phyloP scores from a whole-genome alignment of 768 basidiomycete species.

The Pulveroboletus sp. region DNA sequence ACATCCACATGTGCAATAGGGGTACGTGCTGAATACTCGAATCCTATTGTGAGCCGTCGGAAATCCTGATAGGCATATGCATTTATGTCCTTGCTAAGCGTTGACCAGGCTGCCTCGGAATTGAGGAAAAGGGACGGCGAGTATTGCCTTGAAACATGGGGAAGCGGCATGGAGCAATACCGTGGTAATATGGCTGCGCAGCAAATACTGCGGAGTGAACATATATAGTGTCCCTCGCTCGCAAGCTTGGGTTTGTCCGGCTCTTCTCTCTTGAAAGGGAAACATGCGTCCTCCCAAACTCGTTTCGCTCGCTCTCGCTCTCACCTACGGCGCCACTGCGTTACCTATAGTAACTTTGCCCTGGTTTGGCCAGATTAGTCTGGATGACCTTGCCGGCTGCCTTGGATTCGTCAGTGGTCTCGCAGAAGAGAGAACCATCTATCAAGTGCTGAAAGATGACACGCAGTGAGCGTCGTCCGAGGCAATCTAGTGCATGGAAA shows the following conservation, averaged over 20 bases:
- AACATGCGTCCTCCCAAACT: constrained; percentile 15
- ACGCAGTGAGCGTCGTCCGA: constrained; percentile 3
- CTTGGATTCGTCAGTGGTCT: constrained; percentile 1
- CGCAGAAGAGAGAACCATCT: constrained; percentile 6
- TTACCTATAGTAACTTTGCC: constrained; percentile 16
- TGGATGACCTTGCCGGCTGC: constrained; percentile 9
- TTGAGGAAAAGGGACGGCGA: not conserved
- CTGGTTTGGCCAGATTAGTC: constrained; percentile 22
- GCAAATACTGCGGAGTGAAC: constrained; percentile 7
- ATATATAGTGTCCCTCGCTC: not conserved
- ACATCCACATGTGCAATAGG: not conserved
- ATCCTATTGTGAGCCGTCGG: not conserved
- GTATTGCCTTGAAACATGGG: not conserved
- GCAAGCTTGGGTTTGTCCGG: not conserved
- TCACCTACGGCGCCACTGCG: constrained; percentile 12
- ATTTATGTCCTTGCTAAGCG: not conserved
- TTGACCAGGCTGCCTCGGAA: not conserved
- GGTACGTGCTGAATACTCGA: not conserved
- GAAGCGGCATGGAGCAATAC: not conserved
- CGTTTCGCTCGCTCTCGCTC: constrained; percentile 11
- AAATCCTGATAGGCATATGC: not conserved
- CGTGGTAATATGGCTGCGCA: not conserved
- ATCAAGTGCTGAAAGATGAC: constrained; percentile 11
- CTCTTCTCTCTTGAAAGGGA: not conserved
- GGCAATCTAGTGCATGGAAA: not conserved